Percentiles rank a stretch among this genome's conserved stretches.
These are phyloP conservation scores for Mycena maculata DNA, from an alignment of 768 basidiomycete genomes.

Conservation along the genomic window DNA sequence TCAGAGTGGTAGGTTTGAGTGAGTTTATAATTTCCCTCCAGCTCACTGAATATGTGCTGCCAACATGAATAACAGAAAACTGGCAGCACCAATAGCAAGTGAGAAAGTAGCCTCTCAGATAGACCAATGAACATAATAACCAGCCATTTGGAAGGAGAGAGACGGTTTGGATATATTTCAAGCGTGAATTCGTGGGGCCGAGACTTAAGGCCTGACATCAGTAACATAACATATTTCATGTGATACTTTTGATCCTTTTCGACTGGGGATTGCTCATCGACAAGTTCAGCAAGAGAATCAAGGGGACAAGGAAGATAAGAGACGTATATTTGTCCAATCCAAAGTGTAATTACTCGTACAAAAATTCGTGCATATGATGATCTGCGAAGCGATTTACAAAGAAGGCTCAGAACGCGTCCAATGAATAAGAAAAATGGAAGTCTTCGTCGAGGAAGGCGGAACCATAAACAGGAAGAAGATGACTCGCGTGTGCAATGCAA, in stretches of 20 bases:
- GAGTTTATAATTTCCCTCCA: no score
- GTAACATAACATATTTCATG: neutral
- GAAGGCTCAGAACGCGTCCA: neutral
- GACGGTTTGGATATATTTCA: no score
- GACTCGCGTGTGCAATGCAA: constrained; percentile 28
- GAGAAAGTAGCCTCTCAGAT: no score
- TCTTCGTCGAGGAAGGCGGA: neutral
- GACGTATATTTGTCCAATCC: neutral
- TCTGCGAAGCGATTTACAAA: neutral
- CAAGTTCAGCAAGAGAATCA: neutral
- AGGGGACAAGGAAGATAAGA: neutral
- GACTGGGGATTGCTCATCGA: neutral
- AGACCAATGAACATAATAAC: no score
- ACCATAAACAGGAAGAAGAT: constrained; percentile 36
- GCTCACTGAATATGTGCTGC: no score
- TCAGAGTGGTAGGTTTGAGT: no score
- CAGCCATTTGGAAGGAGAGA: no score
- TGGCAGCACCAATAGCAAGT: no score
- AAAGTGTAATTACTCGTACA: neutral
- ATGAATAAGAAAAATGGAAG: constrained; percentile 1
- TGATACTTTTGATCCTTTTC: neutral
- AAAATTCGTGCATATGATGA: neutral
- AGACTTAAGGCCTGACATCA: no score
- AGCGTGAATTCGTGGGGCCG: no score
- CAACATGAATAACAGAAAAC: no score